Evolutionary conservation across 2,329 filamentous ascomycete genomes (phyloP).

Genomic region (Aureobasidium sp.): DNA sequence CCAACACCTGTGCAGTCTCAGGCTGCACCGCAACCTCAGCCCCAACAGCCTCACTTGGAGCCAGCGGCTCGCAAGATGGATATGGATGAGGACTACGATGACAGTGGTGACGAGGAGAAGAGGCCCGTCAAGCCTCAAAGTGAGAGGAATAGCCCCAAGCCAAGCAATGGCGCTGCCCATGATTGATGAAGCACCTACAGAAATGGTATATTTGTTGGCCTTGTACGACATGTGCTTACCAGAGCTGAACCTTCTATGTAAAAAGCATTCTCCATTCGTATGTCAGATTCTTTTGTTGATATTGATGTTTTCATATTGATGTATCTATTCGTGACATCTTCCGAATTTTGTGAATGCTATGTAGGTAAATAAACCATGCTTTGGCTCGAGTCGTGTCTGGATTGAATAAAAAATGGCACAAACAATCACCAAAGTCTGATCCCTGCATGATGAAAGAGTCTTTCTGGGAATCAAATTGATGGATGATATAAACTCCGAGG

Average conservation of each 20-base stretch:
- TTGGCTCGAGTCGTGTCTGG: no score
- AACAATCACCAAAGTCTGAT: no score
- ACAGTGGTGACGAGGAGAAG: conserved; percentile 80
- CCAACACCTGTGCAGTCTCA: conserved; percentile 39
- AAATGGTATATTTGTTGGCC: not conserved
- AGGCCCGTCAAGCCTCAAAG: conserved; percentile 40
- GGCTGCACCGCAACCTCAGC: conserved; percentile 11
- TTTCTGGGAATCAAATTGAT: no score
- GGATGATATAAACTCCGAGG: no score
- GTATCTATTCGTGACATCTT: no score
- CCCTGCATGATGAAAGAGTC: no score
- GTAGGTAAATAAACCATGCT: no score
- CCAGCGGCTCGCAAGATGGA: conserved; percentile 92
- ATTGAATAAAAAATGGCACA: no score
- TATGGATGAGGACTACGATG: conserved; percentile 95
- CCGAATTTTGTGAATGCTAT: no score
- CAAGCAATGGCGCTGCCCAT: conserved; percentile 14
- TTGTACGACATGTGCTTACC: not conserved
- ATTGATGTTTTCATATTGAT: no score
- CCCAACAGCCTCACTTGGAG: conserved; percentile 49
- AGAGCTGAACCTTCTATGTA: not conserved
- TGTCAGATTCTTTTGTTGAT: not conserved
- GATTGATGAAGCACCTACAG: not conserved
- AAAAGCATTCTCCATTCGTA: not conserved
- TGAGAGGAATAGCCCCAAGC: conserved; percentile 37